Base-by-base conservation (phyloP, 164 flowering plant species). In the Stephania cephalantha region DNA sequence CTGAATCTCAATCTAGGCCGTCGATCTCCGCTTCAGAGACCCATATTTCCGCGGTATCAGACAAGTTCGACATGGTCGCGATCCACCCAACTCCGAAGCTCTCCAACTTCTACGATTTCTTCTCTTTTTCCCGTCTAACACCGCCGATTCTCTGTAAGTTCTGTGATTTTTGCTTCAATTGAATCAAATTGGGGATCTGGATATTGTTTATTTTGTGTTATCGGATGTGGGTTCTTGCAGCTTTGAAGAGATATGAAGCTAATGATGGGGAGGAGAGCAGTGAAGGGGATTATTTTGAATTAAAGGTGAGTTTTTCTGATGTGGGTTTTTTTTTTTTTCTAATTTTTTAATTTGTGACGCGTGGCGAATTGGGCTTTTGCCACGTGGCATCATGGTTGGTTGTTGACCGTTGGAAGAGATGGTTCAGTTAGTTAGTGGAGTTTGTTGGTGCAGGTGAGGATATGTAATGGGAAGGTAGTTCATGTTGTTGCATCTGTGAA, bases 51-150 rank as follows among this genome's bases (percentile, higher is more conserved):
- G 79, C 87, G 25, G 74, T 84, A 3, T 84, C 91, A 53, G 85
- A 75, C 72, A 75, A 72, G 46, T 74, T 82, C 73, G 98, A 88
- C 63, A 91, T 95, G 97, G 90, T 82, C 53, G 85, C 92, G 25
- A 88, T 95, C 77, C 95, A 87, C 48, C 99, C 95, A 17, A 86
- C 83, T 46, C 96, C 98, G 22, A 95, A 91, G 84, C 89, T 95
- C 46, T 87, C 97, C 45, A 87, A 87, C 67, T 95, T 95, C 87
- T 91, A 91, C 73, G 99, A 95, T 29, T 95, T 93, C 89, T 90
- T 95, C 96, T 86, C 90, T 8, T 87, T 90, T 80, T 86, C 98
- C 46, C 86, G 91, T 79, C 83, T 93, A 78, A 30, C 87, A 69
- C 85, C 98, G 1, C 99, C 99, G 0, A 79, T 95, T 69, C 77